Evolutionary conservation across 331 rosid genomes (phyloP).

Genomic region (Cucumis variabilis): DNA sequence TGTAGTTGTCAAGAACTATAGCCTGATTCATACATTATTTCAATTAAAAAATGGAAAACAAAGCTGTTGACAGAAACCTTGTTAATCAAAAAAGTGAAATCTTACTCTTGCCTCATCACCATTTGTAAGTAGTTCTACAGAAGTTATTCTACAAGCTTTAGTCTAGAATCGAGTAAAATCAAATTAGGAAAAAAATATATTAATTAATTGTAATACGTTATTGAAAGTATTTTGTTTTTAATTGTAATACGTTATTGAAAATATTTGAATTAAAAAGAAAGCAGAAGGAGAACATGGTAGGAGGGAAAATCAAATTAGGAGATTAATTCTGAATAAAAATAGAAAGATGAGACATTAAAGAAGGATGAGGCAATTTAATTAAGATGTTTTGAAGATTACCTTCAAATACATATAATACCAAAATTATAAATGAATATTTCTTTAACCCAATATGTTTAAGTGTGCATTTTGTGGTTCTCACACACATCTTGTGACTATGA

Average conservation of each 20-base stretch:
- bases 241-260: no score
- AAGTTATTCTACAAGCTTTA: conserved; percentile 85
- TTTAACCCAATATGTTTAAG: not conserved
- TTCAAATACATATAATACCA: not conserved
- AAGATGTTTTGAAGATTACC: conserved; percentile 4
- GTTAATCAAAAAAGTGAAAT: no score
- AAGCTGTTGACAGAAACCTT: no score
- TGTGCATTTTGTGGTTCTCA: not conserved
- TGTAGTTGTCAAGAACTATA: no score
- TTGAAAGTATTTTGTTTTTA: no score
- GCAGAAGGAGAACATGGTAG: not conserved
- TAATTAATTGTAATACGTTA: no score
- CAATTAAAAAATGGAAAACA: no score
- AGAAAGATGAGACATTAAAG: not conserved
- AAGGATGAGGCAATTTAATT: not conserved
- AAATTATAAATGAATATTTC: not conserved
- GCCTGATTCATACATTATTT: no score
- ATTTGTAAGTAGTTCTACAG: conserved; percentile 59
- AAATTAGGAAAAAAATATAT: not conserved
- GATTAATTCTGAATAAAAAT: not conserved
- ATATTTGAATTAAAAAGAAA: no score
- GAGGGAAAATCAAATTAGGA: not conserved
- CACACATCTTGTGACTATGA: conserved; percentile 6
- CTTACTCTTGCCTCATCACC: no score
- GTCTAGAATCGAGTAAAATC: conserved; percentile 59